Base-by-base conservation (phyloP, 2,329 filamentous ascomycete species). In the Trichoderma atrobrunneum region DNA sequence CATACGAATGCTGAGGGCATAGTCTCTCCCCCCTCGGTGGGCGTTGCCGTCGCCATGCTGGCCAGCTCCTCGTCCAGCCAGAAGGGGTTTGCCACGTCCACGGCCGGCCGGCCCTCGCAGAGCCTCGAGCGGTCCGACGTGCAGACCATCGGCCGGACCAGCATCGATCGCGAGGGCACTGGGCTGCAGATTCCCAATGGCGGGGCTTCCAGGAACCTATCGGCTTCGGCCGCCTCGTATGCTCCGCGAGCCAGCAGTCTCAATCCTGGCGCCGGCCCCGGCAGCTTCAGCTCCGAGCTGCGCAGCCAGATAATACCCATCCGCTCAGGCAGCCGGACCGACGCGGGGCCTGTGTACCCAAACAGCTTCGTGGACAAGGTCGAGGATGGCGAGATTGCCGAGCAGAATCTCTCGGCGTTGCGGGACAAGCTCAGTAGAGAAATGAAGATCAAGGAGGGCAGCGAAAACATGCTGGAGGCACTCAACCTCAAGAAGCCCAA, bases 391-490 rank as follows among this genome's bases (percentile, higher is more conserved):
- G 88, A 89, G 18, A 87, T 86, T 11, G 87, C 90, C 16, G 94
- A 97, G 80, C 90, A 94, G 81, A 88, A 90, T 54, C 90, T 97
- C 77, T 88, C 90, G 26, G 86, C 89, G 66, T 87, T 98, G 74
- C 91, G 92, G 78, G 95, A 98, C 77, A 89, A 92, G 78, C 91
- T 99, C 75, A 95, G 94, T 76, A 95, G 97, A 78, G 97, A 99
- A 84, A 91, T 95, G 84, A 98, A 98, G 86, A 98, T 99, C 80
- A 98, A 97, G 82, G 93, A 95, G 78, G 96, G 96, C 24, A 98
- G 95, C 72, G 96, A 99, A 85, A 99, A 99, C 80, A 91, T 99
- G 89, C 86, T 99, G 51, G 96, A 99, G 84, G 96, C 96, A 14
- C 84, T 99, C 75, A 94, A 98, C 80, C 89, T 91, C 59, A 99